phyloP scores from a whole-genome alignment of 176 grass and related monocot species.

The Alloteropsis semialata region DNA sequence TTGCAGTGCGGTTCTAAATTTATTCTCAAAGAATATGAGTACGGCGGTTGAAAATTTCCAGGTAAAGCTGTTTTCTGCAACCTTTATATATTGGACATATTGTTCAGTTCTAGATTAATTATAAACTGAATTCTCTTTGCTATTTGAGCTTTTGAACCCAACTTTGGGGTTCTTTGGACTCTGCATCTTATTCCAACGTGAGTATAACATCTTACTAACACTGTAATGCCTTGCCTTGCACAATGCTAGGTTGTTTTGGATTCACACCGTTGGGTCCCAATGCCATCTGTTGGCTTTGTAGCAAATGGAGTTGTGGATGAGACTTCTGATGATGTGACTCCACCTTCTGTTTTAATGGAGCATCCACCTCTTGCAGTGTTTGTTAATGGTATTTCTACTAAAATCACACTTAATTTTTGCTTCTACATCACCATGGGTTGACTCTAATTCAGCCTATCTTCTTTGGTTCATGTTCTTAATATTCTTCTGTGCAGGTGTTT shows the following conservation, averaged over 20 bases:
- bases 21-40: constrained; percentile 95
- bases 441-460: not conserved
- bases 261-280: constrained; percentile 89
- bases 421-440: constrained; percentile 1
- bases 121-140: not conserved
- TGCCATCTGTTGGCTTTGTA: constrained; percentile 98
- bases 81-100: not conserved
- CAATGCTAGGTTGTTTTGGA: constrained; percentile 75
- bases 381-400: constrained; percentile 70
- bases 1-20: constrained; percentile 81
- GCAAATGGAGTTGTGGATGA: constrained; percentile 83
- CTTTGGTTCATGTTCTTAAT: not conserved
- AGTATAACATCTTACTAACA: not conserved
- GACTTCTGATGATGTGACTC: constrained; percentile 72
- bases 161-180: not conserved
- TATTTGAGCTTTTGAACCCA: not conserved
- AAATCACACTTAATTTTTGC: not conserved
- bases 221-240: constrained; percentile 5
- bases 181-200: not conserved
- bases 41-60: constrained; percentile 91
- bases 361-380: constrained; percentile 95
- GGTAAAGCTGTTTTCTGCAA: constrained; percentile 40
- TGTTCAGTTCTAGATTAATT: constrained; percentile 1
- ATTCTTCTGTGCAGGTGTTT: constrained; percentile 72
- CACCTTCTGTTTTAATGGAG: constrained; percentile 96